These are phyloP conservation scores for Cyberlindnera americana DNA, from an alignment of 805 yeast genomes.

Conservation along the genomic window DNA sequence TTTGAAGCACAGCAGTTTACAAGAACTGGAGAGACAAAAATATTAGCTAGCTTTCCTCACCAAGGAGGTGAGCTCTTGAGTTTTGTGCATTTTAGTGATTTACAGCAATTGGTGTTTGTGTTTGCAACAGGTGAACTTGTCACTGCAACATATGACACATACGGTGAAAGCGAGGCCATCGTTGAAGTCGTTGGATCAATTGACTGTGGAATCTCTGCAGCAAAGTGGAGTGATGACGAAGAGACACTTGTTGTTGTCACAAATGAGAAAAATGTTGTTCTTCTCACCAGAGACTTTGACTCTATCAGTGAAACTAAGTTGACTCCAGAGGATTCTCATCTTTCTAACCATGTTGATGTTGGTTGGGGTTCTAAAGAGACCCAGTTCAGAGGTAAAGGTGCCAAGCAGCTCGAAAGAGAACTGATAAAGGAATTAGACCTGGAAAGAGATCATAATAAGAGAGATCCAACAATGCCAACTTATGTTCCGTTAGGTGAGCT, in stretches of 20 bases:
- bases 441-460: slow-evolving; percentile 58
- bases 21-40: slow-evolving; percentile 55
- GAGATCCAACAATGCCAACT: slow-evolving; percentile 88
- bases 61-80: slow-evolving; percentile 43
- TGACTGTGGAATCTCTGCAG: slow-evolving; percentile 68
- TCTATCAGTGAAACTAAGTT: slow-evolving; percentile 66
- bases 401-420: slow-evolving; percentile 69
- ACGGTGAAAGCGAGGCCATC: slow-evolving; percentile 35
- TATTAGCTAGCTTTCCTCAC: slow-evolving; percentile 60
- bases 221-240: slow-evolving; percentile 89
- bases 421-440: slow-evolving; percentile 53
- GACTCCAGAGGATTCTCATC: slow-evolving; percentile 55
- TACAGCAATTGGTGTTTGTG: slow-evolving; percentile 61
- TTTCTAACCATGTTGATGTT: slow-evolving; percentile 84
- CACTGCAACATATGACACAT: slow-evolving; percentile 56
- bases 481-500: slow-evolving; percentile 65
- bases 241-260: slow-evolving; percentile 76
- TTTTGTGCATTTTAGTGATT: slow-evolving; percentile 68
- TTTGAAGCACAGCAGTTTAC: slow-evolving; percentile 75
- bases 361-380: slow-evolving; percentile 99
- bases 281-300: slow-evolving; percentile 76
- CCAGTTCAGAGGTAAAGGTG: slow-evolving; percentile 93
- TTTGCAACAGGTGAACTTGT: slow-evolving; percentile 74
- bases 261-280: slow-evolving; percentile 50
- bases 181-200: slow-evolving; percentile 81